Evolutionary conservation across 2,329 filamentous ascomycete species (phyloP), one percentile per base, ranked within the genome.

Genomic region (Botrytis medusae): DNA sequence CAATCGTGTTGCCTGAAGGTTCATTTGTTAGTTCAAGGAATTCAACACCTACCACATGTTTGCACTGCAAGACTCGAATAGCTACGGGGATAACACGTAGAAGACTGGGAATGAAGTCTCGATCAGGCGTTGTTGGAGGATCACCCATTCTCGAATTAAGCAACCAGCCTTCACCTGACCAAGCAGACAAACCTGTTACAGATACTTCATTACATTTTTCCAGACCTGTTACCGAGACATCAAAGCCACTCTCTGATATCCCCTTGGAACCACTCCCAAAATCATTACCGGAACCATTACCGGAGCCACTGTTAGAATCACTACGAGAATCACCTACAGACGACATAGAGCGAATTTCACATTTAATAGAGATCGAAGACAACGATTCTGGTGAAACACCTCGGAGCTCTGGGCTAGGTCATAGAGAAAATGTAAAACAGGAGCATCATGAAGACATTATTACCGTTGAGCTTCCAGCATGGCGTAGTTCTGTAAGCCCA

Each of bases 1-100:
- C 54, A n/a, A 60, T 44, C 32, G 68, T 61, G 4, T 54, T 70
- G 22, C 68, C 54, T 29, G n/a, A 70, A 46, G 68, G 54, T 3
- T 68, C 40, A 22, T 12, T 57, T 42, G n/a, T 57, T 6, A 68
- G 34, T 29, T 10, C 18, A 18, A 48, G 40, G 54, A 32, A 22
- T 25, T 34, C 48, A 16, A 9, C 4, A 42, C 34, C 48, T 12
- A 42, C 34, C 34, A 68, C n/a, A 34, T 68, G 64, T 29, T 48
- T 68, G 7, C 64, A 68, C 40, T 68, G 64, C 46, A 29, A 29
- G 37, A 68, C 48, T 16, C 25, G 34, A 16, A 54, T 57, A 42
- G 64, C 48, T 42, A 29, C 64, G 29, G 34, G 48, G 12, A 42
- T 42, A 9, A 42, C 34, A 42, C 64, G 64, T 32, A 68, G 64